These are phyloP conservation scores for Globisporangium abappressorium DNA, from an alignment of 352 stramenopile species.

Conservation along the genomic window DNA sequence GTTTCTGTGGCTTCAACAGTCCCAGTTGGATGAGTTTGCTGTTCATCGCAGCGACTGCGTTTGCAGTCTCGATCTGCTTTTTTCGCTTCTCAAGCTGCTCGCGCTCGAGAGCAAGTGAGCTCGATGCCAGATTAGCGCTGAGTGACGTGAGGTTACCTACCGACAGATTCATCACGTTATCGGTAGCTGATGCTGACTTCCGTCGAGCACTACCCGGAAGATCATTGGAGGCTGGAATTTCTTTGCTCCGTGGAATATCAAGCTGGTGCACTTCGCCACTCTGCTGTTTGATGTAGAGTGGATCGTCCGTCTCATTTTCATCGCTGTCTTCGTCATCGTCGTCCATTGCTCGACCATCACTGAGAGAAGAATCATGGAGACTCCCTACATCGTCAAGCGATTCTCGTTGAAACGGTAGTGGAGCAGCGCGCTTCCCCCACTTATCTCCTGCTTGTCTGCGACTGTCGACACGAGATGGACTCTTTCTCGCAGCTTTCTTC, in stretches of 20 bases:
- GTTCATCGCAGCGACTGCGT: slow-evolving; percentile 78
- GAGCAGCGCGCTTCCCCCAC: slow-evolving; percentile 15
- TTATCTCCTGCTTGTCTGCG: slow-evolving; percentile 16
- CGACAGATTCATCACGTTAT: slow-evolving; percentile 34
- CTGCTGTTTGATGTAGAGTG: slow-evolving; percentile 16
- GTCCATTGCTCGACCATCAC: not conserved
- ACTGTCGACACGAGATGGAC: slow-evolving; percentile 10
- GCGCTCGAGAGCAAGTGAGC: slow-evolving; percentile 57
- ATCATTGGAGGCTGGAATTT: not conserved
- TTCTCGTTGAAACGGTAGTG: not conserved
- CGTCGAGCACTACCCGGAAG: not conserved
- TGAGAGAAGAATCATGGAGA: not conserved
- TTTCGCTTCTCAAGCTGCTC: slow-evolving; percentile 69
- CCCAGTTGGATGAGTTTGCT: slow-evolving; percentile 58
- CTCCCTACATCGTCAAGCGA: not conserved
- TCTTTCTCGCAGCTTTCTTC: slow-evolving; percentile 14
- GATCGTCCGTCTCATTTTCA: slow-evolving; percentile 5
- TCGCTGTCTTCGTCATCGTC: not conserved
- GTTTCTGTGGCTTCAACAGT: slow-evolving; percentile 34
- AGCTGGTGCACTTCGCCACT: slow-evolving; percentile 15
- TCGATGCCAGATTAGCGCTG: not conserved
- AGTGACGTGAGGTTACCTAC: slow-evolving; percentile 22
- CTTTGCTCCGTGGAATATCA: slow-evolving; percentile 13
- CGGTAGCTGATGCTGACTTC: not conserved
- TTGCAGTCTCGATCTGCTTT: slow-evolving; percentile 70